These are phyloP conservation scores for Colletotrichum cereale DNA, from an alignment of 2,329 filamentous ascomycete genomes.

Conservation along the genomic window DNA sequence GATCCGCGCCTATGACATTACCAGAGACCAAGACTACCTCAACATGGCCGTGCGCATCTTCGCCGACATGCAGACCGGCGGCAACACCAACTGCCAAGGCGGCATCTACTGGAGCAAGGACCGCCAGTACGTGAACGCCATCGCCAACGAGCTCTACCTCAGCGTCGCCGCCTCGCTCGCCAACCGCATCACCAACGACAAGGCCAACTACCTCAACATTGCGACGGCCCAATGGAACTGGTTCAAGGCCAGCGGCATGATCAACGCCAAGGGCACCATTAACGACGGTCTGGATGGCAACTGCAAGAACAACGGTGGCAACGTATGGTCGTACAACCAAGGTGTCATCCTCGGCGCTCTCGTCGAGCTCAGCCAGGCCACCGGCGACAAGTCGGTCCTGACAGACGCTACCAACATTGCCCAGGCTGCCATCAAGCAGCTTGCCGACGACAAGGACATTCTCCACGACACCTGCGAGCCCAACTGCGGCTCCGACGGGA, in stretches of 20 bases:
- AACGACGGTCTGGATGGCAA: conserved; percentile 64
- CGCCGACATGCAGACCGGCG: conserved; percentile 66
- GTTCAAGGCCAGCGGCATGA: conserved; percentile 64
- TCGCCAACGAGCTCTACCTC: conserved; percentile 70
- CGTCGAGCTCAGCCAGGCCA: conserved; percentile 63
- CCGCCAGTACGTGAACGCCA: conserved; percentile 64
- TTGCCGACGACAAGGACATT: conserved; percentile 60
- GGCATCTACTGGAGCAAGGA: conserved; percentile 70
- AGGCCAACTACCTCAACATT: conserved; percentile 58
- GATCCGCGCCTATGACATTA: conserved; percentile 69
- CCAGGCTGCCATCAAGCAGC: conserved; percentile 60
- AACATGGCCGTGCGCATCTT: conserved; percentile 66
- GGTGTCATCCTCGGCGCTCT: conserved; percentile 68
- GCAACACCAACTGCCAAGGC: conserved; percentile 62
- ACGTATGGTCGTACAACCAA: conserved; percentile 69
- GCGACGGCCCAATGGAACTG: conserved; percentile 66
- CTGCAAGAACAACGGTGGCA: conserved; percentile 65
- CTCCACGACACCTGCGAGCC: conserved; percentile 63
- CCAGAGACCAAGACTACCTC: conserved; percentile 64
- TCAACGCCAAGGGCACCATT: conserved; percentile 63
- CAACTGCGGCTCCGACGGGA: conserved; percentile 61
- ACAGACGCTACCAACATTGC: conserved; percentile 62
- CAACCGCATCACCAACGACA: conserved; percentile 56
- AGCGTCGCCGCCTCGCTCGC: conserved; percentile 65
- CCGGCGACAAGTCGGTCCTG: conserved; percentile 56